phyloP scores from a whole-genome alignment of 495 filamentous ascomycete species.

The Parachaetomium inaequale region DNA sequence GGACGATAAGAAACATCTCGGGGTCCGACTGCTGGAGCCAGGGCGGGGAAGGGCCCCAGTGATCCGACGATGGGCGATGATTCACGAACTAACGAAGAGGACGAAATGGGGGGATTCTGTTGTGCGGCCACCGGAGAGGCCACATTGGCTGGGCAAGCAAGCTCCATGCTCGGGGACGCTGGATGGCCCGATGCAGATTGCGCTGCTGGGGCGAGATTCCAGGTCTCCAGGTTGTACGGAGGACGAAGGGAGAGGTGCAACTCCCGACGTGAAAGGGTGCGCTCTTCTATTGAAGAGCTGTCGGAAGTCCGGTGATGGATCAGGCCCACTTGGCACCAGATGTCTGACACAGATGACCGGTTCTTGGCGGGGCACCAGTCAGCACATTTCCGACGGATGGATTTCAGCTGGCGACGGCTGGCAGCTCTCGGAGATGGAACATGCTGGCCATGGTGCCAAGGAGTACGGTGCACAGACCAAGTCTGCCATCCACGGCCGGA shows the following conservation, averaged over 20 bases:
- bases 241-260: not conserved
- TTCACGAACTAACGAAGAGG: not conserved
- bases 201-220: not conserved
- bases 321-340: not conserved
- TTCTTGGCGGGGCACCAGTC: not conserved
- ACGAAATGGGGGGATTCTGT: not conserved
- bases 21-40: not conserved
- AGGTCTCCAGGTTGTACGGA: not conserved
- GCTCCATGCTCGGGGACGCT: not conserved
- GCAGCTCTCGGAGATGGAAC: no score
- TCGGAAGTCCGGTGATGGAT: not conserved
- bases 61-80: not conserved
- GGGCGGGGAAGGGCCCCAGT: slow-evolving; percentile 1
- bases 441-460: not conserved
- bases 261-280: not conserved
- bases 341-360: not conserved
- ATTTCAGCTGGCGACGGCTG: not conserved
- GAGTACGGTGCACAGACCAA: not conserved
- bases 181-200: not conserved
- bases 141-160: not conserved
- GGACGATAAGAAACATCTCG: not conserved
- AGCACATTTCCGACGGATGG: not conserved
- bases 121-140: not conserved
- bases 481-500: not conserved
- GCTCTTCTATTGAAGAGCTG: not conserved